Conservation (phyloP, 257 asterid species). For the Petunia secreta region DNA sequence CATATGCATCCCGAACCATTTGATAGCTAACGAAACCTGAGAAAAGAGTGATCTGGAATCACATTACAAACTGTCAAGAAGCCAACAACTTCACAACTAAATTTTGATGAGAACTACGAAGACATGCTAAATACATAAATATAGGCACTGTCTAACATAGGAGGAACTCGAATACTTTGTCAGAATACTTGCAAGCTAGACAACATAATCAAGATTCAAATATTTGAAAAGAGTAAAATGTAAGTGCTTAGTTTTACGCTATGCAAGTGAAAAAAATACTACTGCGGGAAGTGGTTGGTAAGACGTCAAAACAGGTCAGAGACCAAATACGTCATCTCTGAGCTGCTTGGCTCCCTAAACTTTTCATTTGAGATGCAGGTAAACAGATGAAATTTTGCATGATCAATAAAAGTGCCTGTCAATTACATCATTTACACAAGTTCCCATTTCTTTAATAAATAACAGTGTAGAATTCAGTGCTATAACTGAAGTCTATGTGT, state of each 20-base stretch:
- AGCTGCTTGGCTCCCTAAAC: neutral
- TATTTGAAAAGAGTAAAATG: constrained; percentile 16
- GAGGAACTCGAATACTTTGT: constrained; percentile 11
- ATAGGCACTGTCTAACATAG: neutral
- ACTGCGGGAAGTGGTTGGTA: neutral
- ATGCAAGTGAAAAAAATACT: neutral
- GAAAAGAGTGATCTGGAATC: constrained; percentile 82
- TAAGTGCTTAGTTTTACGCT: constrained; percentile 15
- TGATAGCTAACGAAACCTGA: constrained; percentile 98
- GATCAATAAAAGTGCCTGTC: neutral
- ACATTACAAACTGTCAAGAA: constrained; percentile 34
- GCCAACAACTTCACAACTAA: constrained; percentile 7
- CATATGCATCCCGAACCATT: constrained; percentile 98
- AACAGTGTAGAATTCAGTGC: constrained; percentile 10
- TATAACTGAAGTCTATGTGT: neutral
- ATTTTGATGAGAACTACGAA: constrained; percentile 14
- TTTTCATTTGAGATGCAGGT: neutral
- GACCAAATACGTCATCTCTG: constrained; percentile 10
- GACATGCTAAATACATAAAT: neutral
- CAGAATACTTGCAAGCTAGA: neutral
- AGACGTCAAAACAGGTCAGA: constrained; percentile 1
- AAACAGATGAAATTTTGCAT: neutral
- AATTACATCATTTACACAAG: neutral
- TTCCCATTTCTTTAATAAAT: constrained; percentile 5
- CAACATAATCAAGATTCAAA: neutral